A percentile compares a stretch with the other conserved stretches of the same genome.
These are phyloP conservation scores for Vitellaria paradoxa DNA, from an alignment of 179 eudicot species.

Conservation along the genomic window DNA sequence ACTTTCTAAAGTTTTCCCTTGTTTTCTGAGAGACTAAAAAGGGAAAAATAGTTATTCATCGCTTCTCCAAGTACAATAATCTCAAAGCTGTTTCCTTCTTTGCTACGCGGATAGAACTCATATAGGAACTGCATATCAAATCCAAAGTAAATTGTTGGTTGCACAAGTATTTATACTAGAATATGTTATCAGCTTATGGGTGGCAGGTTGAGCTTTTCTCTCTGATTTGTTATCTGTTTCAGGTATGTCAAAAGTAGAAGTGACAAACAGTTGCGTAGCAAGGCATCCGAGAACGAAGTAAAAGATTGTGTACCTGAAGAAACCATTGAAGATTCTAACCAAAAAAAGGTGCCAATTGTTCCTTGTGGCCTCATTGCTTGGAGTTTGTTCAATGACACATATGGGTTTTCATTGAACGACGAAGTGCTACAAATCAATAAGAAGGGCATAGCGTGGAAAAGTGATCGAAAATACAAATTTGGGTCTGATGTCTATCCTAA, in stretches of 20 bases:
- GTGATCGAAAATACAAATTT: slow-evolving; percentile 35
- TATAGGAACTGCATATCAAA: no score
- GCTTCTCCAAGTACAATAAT: no score
- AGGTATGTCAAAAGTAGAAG: slow-evolving; percentile 52
- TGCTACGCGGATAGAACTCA: no score
- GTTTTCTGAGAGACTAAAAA: not conserved
- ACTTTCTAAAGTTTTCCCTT: not conserved
- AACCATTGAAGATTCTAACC: slow-evolving; percentile 9
- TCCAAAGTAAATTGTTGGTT: no score
- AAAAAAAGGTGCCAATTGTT: slow-evolving; percentile 24
- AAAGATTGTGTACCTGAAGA: slow-evolving; percentile 38
- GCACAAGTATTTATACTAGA: no score
- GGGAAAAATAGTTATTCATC: no score
- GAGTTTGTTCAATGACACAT: slow-evolving; percentile 43
- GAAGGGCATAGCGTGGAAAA: slow-evolving; percentile 36
- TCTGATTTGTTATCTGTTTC: slow-evolving; percentile 2
- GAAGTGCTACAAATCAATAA: slow-evolving; percentile 20
- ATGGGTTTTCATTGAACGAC: slow-evolving; percentile 20
- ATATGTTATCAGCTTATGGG: no score
- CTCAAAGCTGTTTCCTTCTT: no score
- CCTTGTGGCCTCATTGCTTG: slow-evolving; percentile 45
- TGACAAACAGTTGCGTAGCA: slow-evolving; percentile 33
- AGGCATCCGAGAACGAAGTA: slow-evolving; percentile 13
- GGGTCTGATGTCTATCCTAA: slow-evolving; percentile 34
- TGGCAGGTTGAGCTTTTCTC: not conserved